Percentiles rank a stretch among this genome's conserved stretches.
Conservation (phyloP, 2,329 filamentous ascomycete species). For the Trichoderma asperellum region DNA sequence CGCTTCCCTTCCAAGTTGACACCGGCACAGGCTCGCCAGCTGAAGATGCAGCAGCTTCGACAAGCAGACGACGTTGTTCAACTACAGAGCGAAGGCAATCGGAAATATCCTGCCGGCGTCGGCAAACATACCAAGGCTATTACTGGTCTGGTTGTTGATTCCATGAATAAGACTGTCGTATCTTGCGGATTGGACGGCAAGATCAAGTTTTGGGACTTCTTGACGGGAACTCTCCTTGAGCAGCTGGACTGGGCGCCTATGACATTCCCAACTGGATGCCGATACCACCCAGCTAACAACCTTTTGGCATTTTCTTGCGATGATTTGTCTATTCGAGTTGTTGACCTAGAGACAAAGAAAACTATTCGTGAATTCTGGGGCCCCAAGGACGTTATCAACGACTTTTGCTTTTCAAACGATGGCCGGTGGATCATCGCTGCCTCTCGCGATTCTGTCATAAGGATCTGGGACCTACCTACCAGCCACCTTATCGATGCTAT, state of each 20-base stretch:
- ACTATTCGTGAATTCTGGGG: constrained; percentile 94
- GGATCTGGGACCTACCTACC: constrained; percentile 94
- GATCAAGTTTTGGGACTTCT: constrained; percentile 96
- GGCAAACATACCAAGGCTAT: constrained; percentile 81
- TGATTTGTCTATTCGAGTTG: constrained; percentile 82
- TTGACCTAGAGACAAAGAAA: constrained; percentile 88
- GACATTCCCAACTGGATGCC: constrained; percentile 73
- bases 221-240: constrained; percentile 76
- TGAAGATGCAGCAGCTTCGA: constrained; percentile 67
- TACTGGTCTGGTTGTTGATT: constrained; percentile 85
- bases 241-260: constrained; percentile 82
- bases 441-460: constrained; percentile 76
- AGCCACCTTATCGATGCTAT: constrained; percentile 95
- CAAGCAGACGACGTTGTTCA: constrained; percentile 62
- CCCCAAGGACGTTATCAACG: constrained; percentile 71
- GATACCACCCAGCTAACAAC: constrained; percentile 82
- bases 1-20: constrained; percentile 82
- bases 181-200: constrained; percentile 90
- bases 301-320: constrained; percentile 87
- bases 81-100: constrained; percentile 52
- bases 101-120: constrained; percentile 54
- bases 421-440: constrained; percentile 92
- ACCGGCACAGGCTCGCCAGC: constrained; percentile 74
- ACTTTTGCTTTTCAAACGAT: constrained; percentile 88
- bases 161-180: constrained; percentile 82